Evolutionary conservation across 345 rosid genomes (phyloP).

Genomic region (Aegle marmelos): DNA sequence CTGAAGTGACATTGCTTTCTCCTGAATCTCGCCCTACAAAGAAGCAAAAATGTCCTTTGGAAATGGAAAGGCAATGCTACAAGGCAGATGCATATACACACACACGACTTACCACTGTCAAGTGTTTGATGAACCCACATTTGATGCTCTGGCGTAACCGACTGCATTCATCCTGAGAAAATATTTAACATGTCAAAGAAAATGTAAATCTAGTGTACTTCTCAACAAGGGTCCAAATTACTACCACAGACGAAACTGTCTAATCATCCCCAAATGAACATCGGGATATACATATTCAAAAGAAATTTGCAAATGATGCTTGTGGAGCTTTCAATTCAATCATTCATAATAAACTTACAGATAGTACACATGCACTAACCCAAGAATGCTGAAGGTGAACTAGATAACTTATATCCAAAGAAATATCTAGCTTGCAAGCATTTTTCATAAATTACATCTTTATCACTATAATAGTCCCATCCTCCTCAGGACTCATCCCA

Average conservation of each 20-base stretch:
- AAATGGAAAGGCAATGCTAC: slow-evolving; percentile 8
- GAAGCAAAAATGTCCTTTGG: slow-evolving; percentile 5
- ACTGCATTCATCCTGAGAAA: slow-evolving; percentile 80
- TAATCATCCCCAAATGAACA: neutral
- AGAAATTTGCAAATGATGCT: neutral
- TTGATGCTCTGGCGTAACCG: slow-evolving; percentile 59
- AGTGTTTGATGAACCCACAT: slow-evolving; percentile 60
- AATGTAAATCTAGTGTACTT: neutral
- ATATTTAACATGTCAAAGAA: slow-evolving; percentile 19
- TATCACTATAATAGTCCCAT: neutral
- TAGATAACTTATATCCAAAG: neutral
- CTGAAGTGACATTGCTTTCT: slow-evolving; percentile 63
- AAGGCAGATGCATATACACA: slow-evolving; percentile 10
- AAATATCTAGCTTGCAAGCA: neutral
- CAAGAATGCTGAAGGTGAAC: neutral
- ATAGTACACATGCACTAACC: neutral
- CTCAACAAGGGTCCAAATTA: slow-evolving; percentile 5
- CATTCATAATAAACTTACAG: slow-evolving; percentile 1
- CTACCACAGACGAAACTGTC: neutral
- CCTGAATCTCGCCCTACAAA: slow-evolving; percentile 74
- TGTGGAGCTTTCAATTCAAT: neutral
- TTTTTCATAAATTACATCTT: neutral
- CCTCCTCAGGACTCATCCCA: neutral
- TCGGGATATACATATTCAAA: neutral
- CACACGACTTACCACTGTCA: slow-evolving; percentile 62